These are phyloP conservation scores for Botrytis galanthina DNA, from an alignment of 2,329 filamentous ascomycete genomes.

Conservation along the genomic window DNA sequence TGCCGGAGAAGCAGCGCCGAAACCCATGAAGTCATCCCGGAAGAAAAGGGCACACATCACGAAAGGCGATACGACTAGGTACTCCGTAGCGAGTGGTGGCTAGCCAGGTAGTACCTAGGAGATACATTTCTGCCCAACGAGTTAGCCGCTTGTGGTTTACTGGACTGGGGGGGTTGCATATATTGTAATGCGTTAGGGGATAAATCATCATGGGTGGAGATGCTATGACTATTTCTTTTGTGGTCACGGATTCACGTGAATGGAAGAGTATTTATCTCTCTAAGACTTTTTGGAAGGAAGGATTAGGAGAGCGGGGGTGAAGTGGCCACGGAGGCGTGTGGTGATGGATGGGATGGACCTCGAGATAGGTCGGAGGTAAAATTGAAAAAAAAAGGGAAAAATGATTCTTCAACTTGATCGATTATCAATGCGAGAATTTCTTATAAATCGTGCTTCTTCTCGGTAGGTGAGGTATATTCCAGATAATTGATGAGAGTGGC, in stretches of 20 bases:
- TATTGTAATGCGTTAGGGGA: neutral
- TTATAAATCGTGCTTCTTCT: neutral
- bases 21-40: neutral
- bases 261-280: neutral
- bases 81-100: neutral
- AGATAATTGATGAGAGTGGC: rapidly evolving
- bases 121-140: neutral
- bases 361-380: neutral
- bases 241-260: neutral
- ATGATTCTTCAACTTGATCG: neutral
- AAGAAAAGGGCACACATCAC: neutral
- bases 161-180: neutral
- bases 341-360: neutral
- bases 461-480: neutral
- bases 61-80: neutral
- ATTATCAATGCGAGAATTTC: neutral
- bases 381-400: neutral
- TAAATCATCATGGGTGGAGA: neutral
- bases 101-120: neutral
- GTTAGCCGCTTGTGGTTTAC: neutral
- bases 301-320: neutral
- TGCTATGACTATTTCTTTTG: neutral
- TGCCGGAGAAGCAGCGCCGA: neutral
- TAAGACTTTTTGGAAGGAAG: neutral
- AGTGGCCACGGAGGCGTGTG: neutral